Evolutionary conservation across 371 early-diverging fungal species (phyloP), one percentile per base, ranked within the genome.

Genomic region (Dichotomocladium elegans): DNA sequence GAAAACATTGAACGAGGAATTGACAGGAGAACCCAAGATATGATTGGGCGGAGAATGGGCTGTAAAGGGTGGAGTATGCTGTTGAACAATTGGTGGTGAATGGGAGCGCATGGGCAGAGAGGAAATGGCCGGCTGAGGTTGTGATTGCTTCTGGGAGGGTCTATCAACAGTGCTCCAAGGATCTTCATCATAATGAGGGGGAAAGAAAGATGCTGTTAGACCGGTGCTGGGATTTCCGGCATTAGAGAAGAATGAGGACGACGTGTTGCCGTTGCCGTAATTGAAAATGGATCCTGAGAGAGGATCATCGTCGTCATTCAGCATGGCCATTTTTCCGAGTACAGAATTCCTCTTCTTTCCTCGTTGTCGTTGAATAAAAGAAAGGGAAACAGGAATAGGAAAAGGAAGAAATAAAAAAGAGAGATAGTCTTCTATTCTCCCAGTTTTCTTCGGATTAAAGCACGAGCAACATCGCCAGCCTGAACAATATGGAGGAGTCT

Each of bases 291-390:
- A 47, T 25, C 59, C 29, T 21, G 53, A 58, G 22, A 58, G 52
- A 21, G 51, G 52, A 41, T 45, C 56, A 43, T 61, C 62, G 26
- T 61, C 56, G 47, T 61, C 62, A 24, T 60, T 26, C 6, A 60
- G 45, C 60, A 60, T 60, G 28, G 5, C 11, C 1, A 26, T 0
- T 14, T 35, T 14, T 34, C n/a, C 17, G 35, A n/a, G 35, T 34
- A 3, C 17, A 3, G 35, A n/a, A 6, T 34, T 37, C 21, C n/a
- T 37, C n/a, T n/a, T n/a, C n/a, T n/a, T n/a, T n/a, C n/a, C n/a
- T n/a, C n/a, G n/a, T n/a, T n/a, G n/a, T n/a, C n/a, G n/a, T n/a
- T n/a, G n/a, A n/a, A n/a, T n/a, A n/a, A n/a, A n/a, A 21, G 37
- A 37, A 37, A 37, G 37, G 7, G 37, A 37, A 37, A 37, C 17